A percentile compares a stretch with the other conserved stretches of the same genome.
Evolutionary conservation across 495 filamentous ascomycete species (phyloP).

Genomic region (Rhizodiscina lignyota): DNA sequence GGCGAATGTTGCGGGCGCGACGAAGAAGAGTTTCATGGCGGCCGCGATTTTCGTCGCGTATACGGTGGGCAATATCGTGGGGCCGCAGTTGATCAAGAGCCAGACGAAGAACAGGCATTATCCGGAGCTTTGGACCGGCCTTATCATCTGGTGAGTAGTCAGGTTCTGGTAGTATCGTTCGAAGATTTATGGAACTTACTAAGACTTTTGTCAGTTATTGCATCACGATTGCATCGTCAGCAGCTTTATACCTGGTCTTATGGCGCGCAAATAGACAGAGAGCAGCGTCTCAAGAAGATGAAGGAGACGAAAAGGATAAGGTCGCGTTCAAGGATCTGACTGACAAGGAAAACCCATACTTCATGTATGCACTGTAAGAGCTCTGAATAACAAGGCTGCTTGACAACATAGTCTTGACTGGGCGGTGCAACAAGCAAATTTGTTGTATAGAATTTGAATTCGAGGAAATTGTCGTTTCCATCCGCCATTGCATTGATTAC

Average conservation of each 20-base stretch:
- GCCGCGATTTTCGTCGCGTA: slow-evolving; percentile 60
- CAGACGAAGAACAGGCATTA: slow-evolving; percentile 46
- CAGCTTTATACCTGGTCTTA: slow-evolving; percentile 38
- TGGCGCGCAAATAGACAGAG: slow-evolving; percentile 36
- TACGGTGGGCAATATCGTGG: slow-evolving; percentile 56
- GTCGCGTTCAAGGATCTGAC: slow-evolving; percentile 58
- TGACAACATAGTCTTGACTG: no score
- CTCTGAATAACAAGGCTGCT: no score
- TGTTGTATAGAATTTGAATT: not conserved
- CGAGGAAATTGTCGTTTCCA: not conserved
- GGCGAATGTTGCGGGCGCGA: slow-evolving; percentile 58
- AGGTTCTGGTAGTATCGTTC: not conserved
- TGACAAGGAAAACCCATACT: slow-evolving; percentile 60
- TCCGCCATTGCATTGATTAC: not conserved
- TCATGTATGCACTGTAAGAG: slow-evolving; percentile 54
- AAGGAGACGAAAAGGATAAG: slow-evolving; percentile 45
- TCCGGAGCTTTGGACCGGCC: slow-evolving; percentile 49
- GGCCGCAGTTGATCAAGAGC: slow-evolving; percentile 50
- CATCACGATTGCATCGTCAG: slow-evolving; percentile 42
- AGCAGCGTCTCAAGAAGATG: slow-evolving; percentile 33
- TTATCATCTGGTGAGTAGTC: slow-evolving; percentile 48
- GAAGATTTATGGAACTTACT: no score
- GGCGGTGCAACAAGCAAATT: not conserved
- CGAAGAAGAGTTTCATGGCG: slow-evolving; percentile 61
- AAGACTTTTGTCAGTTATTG: slow-evolving; percentile 39